Percentiles rank a stretch among this genome's conserved stretches.
Evolutionary conservation across 2,329 filamentous ascomycete species (phyloP).

Genomic region (Calonectria henricotiae): DNA sequence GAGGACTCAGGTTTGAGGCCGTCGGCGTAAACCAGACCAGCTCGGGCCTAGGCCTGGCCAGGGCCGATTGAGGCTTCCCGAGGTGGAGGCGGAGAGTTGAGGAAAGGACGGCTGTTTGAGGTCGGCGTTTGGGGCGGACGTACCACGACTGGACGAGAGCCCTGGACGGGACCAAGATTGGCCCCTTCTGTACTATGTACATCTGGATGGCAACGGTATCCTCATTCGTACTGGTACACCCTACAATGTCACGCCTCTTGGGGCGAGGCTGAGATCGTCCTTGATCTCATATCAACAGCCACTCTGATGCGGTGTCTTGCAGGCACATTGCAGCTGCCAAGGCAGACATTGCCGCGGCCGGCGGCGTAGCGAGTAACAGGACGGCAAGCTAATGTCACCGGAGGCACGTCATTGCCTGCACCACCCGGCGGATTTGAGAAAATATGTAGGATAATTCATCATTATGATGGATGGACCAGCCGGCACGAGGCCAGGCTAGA

Average conservation of each 20-base stretch:
- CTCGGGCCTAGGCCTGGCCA: constrained; percentile 42
- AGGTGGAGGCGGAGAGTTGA: constrained; percentile 47
- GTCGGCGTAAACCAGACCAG: constrained; percentile 47
- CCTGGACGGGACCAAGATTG: constrained; percentile 43
- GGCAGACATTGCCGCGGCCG: constrained; percentile 43
- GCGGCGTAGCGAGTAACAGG: constrained; percentile 30
- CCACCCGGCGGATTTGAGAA: constrained; percentile 38
- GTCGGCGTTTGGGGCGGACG: constrained; percentile 53
- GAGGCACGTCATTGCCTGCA: constrained; percentile 42
- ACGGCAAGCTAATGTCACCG: constrained; percentile 34
- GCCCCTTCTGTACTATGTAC: constrained; percentile 46
- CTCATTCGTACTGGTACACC: constrained; percentile 22
- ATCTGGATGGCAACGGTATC: constrained; percentile 9
- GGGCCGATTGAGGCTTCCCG: constrained; percentile 43
- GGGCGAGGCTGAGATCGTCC: constrained; percentile 51
- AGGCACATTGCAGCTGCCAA: constrained; percentile 39
- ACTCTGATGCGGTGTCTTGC: constrained; percentile 41
- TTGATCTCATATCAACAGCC: constrained; percentile 34
- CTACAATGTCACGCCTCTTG: constrained; percentile 29
- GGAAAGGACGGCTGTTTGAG: constrained; percentile 51
- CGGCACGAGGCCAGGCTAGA: constrained; percentile 23
- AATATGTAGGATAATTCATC: constrained; percentile 29
- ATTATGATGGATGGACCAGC: constrained; percentile 20
- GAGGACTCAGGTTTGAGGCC: constrained; percentile 54
- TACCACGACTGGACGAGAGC: constrained; percentile 48